Evolutionary conservation across 176 grass and related monocot species (phyloP), one percentile per base, ranked within the genome.

Genomic region (Paspalum notatum): DNA sequence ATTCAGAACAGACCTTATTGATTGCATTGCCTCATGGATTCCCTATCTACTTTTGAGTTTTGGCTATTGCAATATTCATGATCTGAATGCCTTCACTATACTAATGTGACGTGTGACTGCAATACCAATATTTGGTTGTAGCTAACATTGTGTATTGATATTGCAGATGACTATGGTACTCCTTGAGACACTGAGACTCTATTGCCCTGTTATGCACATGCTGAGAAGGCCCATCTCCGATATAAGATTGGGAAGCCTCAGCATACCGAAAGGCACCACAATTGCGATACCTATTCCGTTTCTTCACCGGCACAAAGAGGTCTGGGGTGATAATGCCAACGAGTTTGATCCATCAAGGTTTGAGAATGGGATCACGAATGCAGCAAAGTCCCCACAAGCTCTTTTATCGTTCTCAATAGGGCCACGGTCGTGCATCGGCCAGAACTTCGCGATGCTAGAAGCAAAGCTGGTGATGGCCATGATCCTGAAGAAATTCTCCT

Each of bases 141-240:
- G 25, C 74, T 78, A 71, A 85, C 45, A 21, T 25, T 44, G 2
- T 27, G 12, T 15, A 63, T 63, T 63, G 45, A 15, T 13, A 45
- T 64, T 72, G 66, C 75, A 85, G 83, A 64, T 79, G 83, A 72
- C 83, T 32, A 79, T 79, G 83, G 83, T 85, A 55, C 66, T 85
- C 11, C 74, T 71, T 32, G 83, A 85, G 75, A 78, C 74, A 43
- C 43, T 85, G 38, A 78, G 83, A 22, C 46, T 85, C 55, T 85
- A 79, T 8, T 4, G 46, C 1, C 83, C 83, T 72, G 4, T 64
- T 4, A 17, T 85, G 61, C 5, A 2, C 8, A 32, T 85, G 37
- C 22, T 79, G 12, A 79, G 75, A 41, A 79, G 72, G 58, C 66
- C 83, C 37, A 38, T 16, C 10, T 71, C 83, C 0, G 45, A 85